phyloP scores from a whole-genome alignment of 257 asterid genomes.

The Jasminum sambac region DNA sequence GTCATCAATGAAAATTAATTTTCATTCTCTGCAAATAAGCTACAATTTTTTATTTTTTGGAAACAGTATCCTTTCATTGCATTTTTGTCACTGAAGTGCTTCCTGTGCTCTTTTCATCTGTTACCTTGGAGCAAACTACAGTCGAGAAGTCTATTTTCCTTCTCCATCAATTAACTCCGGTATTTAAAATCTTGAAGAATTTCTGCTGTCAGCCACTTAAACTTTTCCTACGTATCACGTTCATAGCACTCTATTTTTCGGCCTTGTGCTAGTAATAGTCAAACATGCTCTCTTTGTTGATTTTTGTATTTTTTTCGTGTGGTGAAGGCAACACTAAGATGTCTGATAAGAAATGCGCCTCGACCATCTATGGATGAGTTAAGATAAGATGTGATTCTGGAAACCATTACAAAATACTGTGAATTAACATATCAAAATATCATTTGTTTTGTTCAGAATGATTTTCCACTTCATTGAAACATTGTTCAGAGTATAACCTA shows the following conservation, averaged over 20 bases:
- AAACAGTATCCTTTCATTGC: neutral
- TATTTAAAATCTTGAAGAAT: neutral
- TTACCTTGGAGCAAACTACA: neutral
- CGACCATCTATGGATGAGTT: neutral
- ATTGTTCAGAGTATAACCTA: neutral
- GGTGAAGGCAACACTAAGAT: neutral
- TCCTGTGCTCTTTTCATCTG: neutral
- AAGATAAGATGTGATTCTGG: neutral
- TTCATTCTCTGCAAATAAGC: too few species aligned
- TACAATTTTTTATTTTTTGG: too few species aligned
- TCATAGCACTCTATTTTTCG: neutral
- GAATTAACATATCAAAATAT: neutral
- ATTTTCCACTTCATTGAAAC: neutral
- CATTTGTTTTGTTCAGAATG: neutral
- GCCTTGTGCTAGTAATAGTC: neutral
- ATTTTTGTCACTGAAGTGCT: neutral
- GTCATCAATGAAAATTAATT: too few species aligned
- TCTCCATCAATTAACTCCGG: neutral
- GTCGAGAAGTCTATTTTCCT: neutral
- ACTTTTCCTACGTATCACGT: neutral
- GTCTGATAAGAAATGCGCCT: neutral
- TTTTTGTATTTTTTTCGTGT: neutral
- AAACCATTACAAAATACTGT: neutral
- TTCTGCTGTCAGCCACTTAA: neutral
- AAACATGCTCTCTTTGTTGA: neutral